phyloP scores from a whole-genome alignment of 768 basidiomycete species.

The Grammothele lineata region DNA sequence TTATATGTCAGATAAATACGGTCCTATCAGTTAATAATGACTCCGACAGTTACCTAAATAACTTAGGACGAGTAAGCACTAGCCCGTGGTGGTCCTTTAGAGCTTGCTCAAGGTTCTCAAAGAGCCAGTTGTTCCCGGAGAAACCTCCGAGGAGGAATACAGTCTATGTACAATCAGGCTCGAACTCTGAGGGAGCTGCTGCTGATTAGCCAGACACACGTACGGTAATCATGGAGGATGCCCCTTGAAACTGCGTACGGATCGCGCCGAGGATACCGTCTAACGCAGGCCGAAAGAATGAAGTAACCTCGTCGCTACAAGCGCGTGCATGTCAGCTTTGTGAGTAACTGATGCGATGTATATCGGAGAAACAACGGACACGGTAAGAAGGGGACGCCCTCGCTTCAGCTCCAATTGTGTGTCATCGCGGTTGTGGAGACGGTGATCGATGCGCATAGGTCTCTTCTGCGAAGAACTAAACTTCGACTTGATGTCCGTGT shows the following conservation, averaged over 20 bases:
- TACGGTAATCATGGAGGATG: background rate
- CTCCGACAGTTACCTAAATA: constrained; percentile 54
- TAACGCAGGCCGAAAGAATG: constrained; percentile 43
- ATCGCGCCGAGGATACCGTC: constrained; percentile 29
- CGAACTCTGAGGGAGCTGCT: constrained; percentile 12
- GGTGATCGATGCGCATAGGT: constrained; percentile 39
- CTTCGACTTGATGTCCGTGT: constrained; percentile 37
- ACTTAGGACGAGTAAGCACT: constrained; percentile 67
- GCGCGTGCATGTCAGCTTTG: too few relatives aligned
- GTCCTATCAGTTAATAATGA: too few relatives aligned
- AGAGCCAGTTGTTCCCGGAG: constrained; percentile 77
- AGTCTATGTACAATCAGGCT: constrained; percentile 45
- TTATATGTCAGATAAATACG: constrained; percentile 9
- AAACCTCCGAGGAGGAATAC: constrained; percentile 82
- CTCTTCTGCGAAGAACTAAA: constrained; percentile 36
- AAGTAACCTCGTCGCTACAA: constrained; percentile 35
- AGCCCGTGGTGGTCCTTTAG: too few relatives aligned
- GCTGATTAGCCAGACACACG: background rate
- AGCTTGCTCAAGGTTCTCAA: constrained; percentile 55
- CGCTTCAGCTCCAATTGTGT: constrained; percentile 19
- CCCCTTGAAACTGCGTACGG: constrained; percentile 3
- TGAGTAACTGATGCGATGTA: too few relatives aligned
- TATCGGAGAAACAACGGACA: constrained; percentile 21
- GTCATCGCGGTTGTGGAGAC: constrained; percentile 26
- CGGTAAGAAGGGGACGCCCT: constrained; percentile 36